Conservation (phyloP, 1,139 yeast species). For the Yamadazyma atlantica region DNA sequence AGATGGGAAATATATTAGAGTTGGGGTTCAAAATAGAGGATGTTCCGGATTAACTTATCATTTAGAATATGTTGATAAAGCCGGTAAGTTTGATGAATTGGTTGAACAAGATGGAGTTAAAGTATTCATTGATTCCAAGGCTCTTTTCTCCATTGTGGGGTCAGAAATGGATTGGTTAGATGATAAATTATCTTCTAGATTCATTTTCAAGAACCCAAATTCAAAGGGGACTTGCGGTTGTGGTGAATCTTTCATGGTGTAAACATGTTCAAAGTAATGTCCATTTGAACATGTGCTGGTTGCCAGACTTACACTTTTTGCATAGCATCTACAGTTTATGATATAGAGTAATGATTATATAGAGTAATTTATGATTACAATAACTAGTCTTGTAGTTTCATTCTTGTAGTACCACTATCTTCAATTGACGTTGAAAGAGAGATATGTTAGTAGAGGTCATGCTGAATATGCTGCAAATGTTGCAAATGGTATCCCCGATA, state of each 20-base stretch:
- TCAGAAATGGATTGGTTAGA: conserved; percentile 99
- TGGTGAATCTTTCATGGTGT: conserved; percentile 97
- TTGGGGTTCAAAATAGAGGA: conserved; percentile 94
- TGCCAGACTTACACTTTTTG: no score
- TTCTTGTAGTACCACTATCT: no score
- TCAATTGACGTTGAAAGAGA: no score
- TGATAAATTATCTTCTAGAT: conserved; percentile 84
- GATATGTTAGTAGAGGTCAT: no score
- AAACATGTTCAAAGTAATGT: conserved; percentile 12
- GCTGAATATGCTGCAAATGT: not conserved
- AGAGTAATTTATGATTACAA: no score
- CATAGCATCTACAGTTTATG: not conserved
- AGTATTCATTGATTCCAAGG: conserved; percentile 92
- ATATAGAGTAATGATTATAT: not conserved
- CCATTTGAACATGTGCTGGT: no score
- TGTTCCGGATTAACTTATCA: conserved; percentile 94
- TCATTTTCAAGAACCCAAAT: conserved; percentile 92
- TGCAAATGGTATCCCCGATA: not conserved
- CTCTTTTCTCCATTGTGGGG: conserved; percentile 91
- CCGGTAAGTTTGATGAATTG: conserved; percentile 92
- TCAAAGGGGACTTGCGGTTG: conserved; percentile 98
- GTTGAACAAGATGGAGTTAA: conserved; percentile 92
- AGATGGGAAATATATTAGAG: conserved; percentile 81
- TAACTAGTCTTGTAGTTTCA: no score
- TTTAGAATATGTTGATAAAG: conserved; percentile 82